Evolutionary conservation across 2,329 filamentous ascomycete genomes (phyloP), one percentile per base, ranked within the genome.

Genomic region (Botrytis aclada): DNA sequence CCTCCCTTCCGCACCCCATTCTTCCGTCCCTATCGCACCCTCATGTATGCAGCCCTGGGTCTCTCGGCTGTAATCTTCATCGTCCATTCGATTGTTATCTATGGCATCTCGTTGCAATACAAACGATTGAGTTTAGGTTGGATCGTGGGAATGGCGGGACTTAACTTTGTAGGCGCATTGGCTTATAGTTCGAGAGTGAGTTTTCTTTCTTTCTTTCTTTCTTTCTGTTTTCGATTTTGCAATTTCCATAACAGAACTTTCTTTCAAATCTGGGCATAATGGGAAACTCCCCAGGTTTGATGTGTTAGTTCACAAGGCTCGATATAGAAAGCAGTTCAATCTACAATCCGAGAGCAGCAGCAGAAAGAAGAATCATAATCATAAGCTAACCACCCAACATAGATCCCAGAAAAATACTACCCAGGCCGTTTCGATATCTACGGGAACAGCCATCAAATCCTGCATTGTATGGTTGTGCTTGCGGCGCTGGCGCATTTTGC

Each of bases 381-480:
- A 8, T 16, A 16, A 29, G 18, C 16, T 22, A 20, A 63, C 14
- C 0, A 9, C 18, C 0, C 43, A 20, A 16, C 12, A 60, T 66
- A 78, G 74, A 64, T 80, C 43, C 79, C 79, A 1, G 79, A 81
- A 72, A 74, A 78, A 71, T 80, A 76, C 76, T 74, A 72, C 25
- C 76, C 73, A 22, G 51, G 65, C 5, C 67, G 69, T 62, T 77
- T 76, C 66, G 79, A 81, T 62, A 73, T 80, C 16, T 77, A 58
- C 37, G 78, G 80, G 0, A 67, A 71, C 29, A 81, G 79, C 58
- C 79, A 81, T 69, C 79, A 81, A 71, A 76, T 80, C 18, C 72
- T 81, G 10, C 79, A 81, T 76, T 72, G 79, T 25, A 77, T 79
- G 69, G 77, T 81, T 43, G 74, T 81, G 2, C 72, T 79, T 45